A percentile compares a stretch with the other conserved stretches of the same genome.
Evolutionary conservation across 345 rosid genomes (phyloP).

Genomic region (Syzygium jambos): DNA sequence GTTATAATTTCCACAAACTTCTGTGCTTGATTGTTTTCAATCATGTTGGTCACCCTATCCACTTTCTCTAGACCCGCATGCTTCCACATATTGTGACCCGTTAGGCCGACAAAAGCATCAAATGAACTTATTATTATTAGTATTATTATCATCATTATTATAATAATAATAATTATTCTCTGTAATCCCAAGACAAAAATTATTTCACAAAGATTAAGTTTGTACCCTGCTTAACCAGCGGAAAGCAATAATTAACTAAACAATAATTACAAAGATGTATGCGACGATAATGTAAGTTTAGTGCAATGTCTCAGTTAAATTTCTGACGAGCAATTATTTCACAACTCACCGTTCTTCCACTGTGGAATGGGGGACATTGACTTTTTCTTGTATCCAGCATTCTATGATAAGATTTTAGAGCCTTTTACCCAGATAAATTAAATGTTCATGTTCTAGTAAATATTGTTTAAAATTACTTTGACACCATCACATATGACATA

Average conservation of each 20-base stretch:
- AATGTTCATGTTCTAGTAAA: background rate
- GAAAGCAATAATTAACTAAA: background rate
- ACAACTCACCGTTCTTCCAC: background rate
- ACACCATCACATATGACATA: background rate
- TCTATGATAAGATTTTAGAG: background rate
- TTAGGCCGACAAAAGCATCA: background rate
- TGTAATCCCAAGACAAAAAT: background rate
- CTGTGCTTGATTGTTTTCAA: background rate
- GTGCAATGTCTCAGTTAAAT: background rate
- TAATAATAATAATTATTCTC: background rate
- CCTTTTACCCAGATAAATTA: background rate
- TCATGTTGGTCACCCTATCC: background rate
- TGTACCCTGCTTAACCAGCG: background rate
- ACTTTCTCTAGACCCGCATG: background rate
- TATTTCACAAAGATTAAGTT: background rate
- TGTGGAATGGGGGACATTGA: background rate
- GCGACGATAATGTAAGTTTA: background rate
- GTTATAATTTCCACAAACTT: background rate
- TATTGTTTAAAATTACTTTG: background rate
- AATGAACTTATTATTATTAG: background rate
- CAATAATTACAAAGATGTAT: background rate
- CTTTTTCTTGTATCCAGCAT: background rate
- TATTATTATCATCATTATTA: background rate
- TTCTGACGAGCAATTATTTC: background rate
- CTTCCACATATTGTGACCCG: background rate